Evolutionary conservation across 176 grass and related monocot genomes (phyloP), one percentile per base, ranked within the genome.

Genomic region (Calamus simplicifolius): DNA sequence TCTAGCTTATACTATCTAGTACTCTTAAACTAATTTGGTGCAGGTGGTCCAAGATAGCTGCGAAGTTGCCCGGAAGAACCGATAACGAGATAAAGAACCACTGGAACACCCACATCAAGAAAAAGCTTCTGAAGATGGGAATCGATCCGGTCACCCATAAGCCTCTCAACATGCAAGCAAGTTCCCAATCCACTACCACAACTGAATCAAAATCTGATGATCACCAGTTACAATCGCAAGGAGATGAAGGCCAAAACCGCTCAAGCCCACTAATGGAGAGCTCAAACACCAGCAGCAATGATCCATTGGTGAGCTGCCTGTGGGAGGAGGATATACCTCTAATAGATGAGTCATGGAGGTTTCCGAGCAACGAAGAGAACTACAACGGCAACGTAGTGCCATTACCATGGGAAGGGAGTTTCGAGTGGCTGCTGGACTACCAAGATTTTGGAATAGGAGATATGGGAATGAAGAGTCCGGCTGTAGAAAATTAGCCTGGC

Each of bases 21-120:
- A 49, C 4, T 69, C 4, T 53, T 54, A 21, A 5, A 6, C 3
- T 69, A 29, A 7, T 49, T 75, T 21, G 54, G 29, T 64, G 59
- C 68, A 95, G 89, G 76, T 95, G 89, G 89, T 95, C 89, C 26
- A 95, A 85, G 61, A 95, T 95, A 68, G 89, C 89, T 52, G 84
- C 84, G 14, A 95, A 95, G 59, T 64, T 95, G 71, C 89, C 89
- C 0, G 89, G 89, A 51, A 80, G 89, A 66, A 95, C 89, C 0
- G 89, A 95, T 73, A 98, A 98, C 52, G 93, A 98, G 63, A 98
- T 98, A 49, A 98, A 98, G 76, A 98, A 98, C 70, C 85, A 92
- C 76, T 98, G 93, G 93, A 98, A 98, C 76, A 98, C 93, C 8
- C 93, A 92, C 79, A 98, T 98, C 67, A 98, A 98, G 84, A 85